A percentile compares a stretch with the other conserved stretches of the same genome.
Conservation (phyloP, 1,284 basidiomycete genomes). For the Stereum hirsutum region DNA sequence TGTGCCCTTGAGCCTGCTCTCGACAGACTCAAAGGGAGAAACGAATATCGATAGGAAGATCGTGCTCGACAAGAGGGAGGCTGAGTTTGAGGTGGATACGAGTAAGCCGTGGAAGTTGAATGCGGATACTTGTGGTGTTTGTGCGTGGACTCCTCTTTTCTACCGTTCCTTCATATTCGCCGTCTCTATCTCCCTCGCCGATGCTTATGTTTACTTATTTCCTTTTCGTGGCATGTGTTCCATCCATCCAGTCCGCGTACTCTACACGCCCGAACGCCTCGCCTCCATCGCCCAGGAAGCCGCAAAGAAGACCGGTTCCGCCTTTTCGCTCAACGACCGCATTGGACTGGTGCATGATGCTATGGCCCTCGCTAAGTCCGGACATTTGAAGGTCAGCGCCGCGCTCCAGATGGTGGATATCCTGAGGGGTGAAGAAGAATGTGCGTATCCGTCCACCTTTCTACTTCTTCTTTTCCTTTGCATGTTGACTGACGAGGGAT, state of each 20-base stretch:
- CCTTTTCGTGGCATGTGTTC: neutral
- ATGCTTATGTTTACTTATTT: neutral
- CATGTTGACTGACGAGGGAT: neutral
- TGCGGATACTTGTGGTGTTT: slow-evolving; percentile 84
- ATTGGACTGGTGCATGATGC: slow-evolving; percentile 82
- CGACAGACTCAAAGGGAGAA: slow-evolving; percentile 51
- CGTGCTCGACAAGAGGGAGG: slow-evolving; percentile 67
- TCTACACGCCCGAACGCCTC: slow-evolving; percentile 80
- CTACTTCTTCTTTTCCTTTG: neutral
- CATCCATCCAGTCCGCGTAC: slow-evolving; percentile 60
- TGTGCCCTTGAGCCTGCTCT: slow-evolving; percentile 75
- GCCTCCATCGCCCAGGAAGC: slow-evolving; percentile 76
- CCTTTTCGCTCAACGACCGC: slow-evolving; percentile 79
- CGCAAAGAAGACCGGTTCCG: slow-evolving; percentile 44
- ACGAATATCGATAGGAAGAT: slow-evolving; percentile 52
- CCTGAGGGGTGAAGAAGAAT: slow-evolving; percentile 68
- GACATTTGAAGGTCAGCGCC: slow-evolving; percentile 69
- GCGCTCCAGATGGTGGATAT: slow-evolving; percentile 66
- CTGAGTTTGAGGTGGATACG: slow-evolving; percentile 59
- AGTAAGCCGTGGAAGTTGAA: slow-evolving; percentile 82
- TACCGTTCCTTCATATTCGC: neutral
- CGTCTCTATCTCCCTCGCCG: neutral
- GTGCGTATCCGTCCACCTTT: slow-evolving; percentile 29
- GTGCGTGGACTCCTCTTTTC: slow-evolving; percentile 30
- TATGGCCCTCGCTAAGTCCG: slow-evolving; percentile 75